Evolutionary conservation across 2,329 filamentous ascomycete genomes (phyloP), one percentile per base, ranked within the genome.

Genomic region (Amylocarpus encephaloides): DNA sequence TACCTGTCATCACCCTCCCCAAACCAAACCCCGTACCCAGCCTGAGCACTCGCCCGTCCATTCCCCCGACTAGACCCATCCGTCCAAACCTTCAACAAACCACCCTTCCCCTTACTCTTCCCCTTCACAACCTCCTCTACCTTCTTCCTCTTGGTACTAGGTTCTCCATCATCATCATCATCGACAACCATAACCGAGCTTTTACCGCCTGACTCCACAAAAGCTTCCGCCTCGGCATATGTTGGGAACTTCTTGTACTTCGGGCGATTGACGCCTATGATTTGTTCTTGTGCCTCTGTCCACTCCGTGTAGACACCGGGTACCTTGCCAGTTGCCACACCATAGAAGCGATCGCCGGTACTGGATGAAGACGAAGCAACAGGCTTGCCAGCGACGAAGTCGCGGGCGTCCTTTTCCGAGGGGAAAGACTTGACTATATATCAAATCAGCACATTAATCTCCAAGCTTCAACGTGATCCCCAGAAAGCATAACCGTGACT

Each of bases 351-450:
- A 63, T 41, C 73, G 70, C 39, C 50, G 5, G 40, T 34, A 2
- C 39, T 44, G 18, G 52, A 72, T 66, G 43, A 70, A n/a, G 34
- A 4, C 9, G 18, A 70, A 62, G 16, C 69, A 57, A 36, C 59
- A 63, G 12, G 64, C 59, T 76, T 77, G 42, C 87, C 86, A 1
- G 77, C 80, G 22, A 88, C 74, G 64, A 88, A 96, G 1, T 80
- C 81, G 61, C 86, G 78, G n/a, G 92, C 92, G 52, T 95, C 89
- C 55, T 83, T 77, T 51, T 77, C 72, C 0, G 78, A 81, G 9
- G 75, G 70, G 64, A 95, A 96, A 1, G 86, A 88, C 71, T 93
- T 92, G 73, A 86, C 88, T 93, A 53, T 36, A 16, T 9, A 34
- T 18, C 44, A 46, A 40, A n/a, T 58, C 51, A 59, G 56, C 45